Evolutionary conservation across 164 flowering plant species (phyloP), one percentile per base, ranked within the genome.

Genomic region (Echeveria elegans): DNA sequence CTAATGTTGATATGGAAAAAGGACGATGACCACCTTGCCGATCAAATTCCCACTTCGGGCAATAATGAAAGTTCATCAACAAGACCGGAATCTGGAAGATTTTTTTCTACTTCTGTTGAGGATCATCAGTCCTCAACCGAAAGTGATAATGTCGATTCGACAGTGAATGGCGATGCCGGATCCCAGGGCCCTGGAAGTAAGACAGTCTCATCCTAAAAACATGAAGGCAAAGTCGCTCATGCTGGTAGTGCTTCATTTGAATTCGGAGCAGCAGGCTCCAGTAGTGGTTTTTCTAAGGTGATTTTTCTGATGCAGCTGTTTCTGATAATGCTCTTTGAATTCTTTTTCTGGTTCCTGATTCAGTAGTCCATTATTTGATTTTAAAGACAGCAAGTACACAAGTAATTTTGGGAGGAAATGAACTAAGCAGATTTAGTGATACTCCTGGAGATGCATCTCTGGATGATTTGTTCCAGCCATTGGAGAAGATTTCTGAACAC

Each of bases 401-500:
- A 21, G 66, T 67, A 36, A 65, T 69, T 70, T 72, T 79, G 63
- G 81, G 79, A 56, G 83, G 76, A 63, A 80, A 82, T 79, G 97
- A 83, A 70, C 79, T 95, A 16, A 88, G 89, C 82, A 90, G 74
- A 81, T 95, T 92, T 73, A 95, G 97, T 82, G 99, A 95, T 70
- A 70, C 89, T 60, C 97, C 97, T 31, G 91, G 92, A 70, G 99
- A 92, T 87, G 90, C 97, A 71, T 90, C 88, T 69, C 76, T 95
- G 78, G 97, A 95, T 65, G 99, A 95, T 80, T 77, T 95, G 68
- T 95, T 95, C 79, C 99, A 79, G 72, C 96, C 97, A 2, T 61
- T 79, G 77, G 86, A 83, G 67, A 85, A 78, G 65, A 79, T 63
- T 30, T 69, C 53, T 21, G 88, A 78, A 62, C 88, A 83, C 66